phyloP scores from a whole-genome alignment of 306 rosid species.

The Lathyrus sativus region DNA sequence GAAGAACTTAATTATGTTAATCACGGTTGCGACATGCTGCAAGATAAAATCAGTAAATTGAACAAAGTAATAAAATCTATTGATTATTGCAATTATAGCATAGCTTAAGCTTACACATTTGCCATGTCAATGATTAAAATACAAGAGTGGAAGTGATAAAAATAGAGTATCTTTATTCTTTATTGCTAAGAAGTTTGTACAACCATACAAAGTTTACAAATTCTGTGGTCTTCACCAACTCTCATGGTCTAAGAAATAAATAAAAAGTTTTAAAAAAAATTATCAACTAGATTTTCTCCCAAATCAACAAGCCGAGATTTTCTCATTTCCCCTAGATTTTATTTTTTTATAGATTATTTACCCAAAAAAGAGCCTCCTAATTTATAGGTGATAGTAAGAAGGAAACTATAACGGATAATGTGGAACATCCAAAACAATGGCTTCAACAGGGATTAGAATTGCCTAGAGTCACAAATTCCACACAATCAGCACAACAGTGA shows the following conservation, averaged over 20 bases:
- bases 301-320: conserved; percentile 26
- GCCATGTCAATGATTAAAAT: background rate
- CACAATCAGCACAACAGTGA: background rate
- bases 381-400: background rate
- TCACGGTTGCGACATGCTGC: background rate
- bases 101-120: background rate
- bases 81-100: conserved; percentile 5
- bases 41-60: background rate
- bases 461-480: background rate
- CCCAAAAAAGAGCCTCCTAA: conserved; percentile 22
- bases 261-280: background rate
- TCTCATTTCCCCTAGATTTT: conserved; percentile 16
- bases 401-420: background rate
- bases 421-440: conserved; percentile 30
- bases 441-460: background rate
- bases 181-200: conserved; percentile 27
- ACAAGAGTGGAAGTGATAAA: background rate
- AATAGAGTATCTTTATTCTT: background rate
- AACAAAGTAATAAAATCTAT: background rate
- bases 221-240: conserved; percentile 30
- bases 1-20: background rate
- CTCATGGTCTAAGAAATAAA: conserved; percentile 14
- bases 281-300: conserved; percentile 8
- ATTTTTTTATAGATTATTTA: conserved; percentile 7
- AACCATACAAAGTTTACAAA: conserved; percentile 1